Percentiles rank a stretch among this genome's conserved stretches.
These are phyloP conservation scores for Neurospora cerealis DNA, from an alignment of 495 filamentous ascomycete species.

Conservation along the genomic window DNA sequence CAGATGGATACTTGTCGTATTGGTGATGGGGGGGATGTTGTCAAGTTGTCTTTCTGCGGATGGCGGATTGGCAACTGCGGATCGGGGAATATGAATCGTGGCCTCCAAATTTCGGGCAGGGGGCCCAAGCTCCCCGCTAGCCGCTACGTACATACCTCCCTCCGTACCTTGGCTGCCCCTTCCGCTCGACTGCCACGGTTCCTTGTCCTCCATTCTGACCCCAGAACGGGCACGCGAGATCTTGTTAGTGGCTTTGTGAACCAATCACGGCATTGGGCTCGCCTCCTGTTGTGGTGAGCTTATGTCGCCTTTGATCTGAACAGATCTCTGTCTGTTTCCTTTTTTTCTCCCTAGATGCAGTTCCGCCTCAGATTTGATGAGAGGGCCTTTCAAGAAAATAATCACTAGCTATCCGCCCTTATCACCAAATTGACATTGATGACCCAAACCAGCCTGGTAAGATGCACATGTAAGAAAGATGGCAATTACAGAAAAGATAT, in stretches of 20 bases:
- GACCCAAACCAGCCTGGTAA: background rate
- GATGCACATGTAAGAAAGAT: background rate
- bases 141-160: background rate
- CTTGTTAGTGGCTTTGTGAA: background rate
- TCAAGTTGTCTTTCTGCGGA: conserved; percentile 1
- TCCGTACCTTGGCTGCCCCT: background rate
- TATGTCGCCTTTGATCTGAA: background rate
- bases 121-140: conserved; percentile 17
- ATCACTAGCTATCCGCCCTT: too few relatives aligned
- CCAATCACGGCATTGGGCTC: background rate
- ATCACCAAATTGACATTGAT: background rate
- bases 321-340: background rate
- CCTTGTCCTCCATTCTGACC: background rate
- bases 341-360: background rate
- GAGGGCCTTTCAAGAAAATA: background rate
- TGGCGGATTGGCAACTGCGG: background rate
- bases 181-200: background rate
- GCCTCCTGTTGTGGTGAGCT: background rate
- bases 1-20: background rate
- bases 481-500: background rate
- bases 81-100: conserved; percentile 23
- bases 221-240: background rate
- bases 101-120: conserved; percentile 23
- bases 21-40: background rate
- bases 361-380: background rate